Evolutionary conservation across 352 stramenopile genomes (phyloP).

Genomic region (Phytophthora pseudosyringae): DNA sequence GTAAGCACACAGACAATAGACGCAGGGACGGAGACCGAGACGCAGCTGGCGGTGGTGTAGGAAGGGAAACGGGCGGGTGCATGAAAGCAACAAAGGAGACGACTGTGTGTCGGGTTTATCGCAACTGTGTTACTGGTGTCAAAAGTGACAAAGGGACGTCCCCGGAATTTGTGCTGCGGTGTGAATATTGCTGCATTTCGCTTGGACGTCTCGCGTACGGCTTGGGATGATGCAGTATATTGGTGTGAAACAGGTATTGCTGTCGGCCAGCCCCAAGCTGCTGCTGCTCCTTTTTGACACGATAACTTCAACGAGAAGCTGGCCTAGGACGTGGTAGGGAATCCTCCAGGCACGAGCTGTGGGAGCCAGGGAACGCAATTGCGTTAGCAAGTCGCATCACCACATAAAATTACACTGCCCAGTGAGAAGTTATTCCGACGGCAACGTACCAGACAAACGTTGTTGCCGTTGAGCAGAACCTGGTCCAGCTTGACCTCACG

Average conservation of each 20-base stretch:
- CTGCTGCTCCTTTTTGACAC: conserved; percentile 6
- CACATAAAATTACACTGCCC: not conserved
- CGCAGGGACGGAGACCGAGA: conserved; percentile 1
- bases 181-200: not conserved
- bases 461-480: conserved; percentile 99
- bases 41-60: conserved; percentile 1
- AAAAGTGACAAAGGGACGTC: not conserved
- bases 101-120: conserved; percentile 17
- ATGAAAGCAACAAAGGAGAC: conserved; percentile 25
- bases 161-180: not conserved
- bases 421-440: not conserved
- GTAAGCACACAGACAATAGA: conserved; percentile 47
- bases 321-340: conserved; percentile 49
- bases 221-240: conserved; percentile 2
- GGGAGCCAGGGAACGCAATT: conserved; percentile 4
- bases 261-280: not conserved
- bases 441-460: conserved; percentile 91
- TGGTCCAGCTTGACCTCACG: conserved; percentile 91
- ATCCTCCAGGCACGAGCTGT: conserved; percentile 84
- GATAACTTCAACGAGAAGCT: conserved; percentile 9
- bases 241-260: conserved; percentile 16
- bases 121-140: conserved; percentile 7
- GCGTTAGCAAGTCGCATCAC: conserved; percentile 9
- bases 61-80: conserved; percentile 8
- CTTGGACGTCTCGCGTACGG: conserved; percentile 4